Conservation (phyloP, 805 yeast genomes). For the Candida nonsorbophila region DNA sequence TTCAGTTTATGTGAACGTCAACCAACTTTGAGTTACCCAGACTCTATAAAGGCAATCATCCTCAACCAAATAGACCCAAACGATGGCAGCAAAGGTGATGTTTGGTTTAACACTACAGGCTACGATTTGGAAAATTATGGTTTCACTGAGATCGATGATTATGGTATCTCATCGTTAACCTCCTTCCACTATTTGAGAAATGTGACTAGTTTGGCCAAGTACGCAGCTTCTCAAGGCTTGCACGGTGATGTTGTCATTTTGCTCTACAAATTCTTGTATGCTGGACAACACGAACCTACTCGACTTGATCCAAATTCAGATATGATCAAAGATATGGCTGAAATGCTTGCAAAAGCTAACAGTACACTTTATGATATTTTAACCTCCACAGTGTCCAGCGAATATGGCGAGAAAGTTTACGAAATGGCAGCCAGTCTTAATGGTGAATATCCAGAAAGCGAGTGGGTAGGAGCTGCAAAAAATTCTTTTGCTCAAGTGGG, state of each 20-base stretch:
- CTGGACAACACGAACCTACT: slow-evolving; percentile 2
- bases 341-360: slow-evolving; percentile 1
- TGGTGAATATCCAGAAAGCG: too few relatives aligned
- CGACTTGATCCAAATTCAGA: slow-evolving; percentile 1
- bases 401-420: slow-evolving; percentile 1
- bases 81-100: slow-evolving; percentile 1
- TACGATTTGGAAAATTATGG: slow-evolving; percentile 1
- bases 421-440: too few relatives aligned
- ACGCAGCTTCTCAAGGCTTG: slow-evolving; percentile 1
- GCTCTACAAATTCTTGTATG: slow-evolving; percentile 3
- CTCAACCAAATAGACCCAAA: slow-evolving; percentile 1
- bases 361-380: slow-evolving; percentile 1
- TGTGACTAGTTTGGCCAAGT: slow-evolving; percentile 1
- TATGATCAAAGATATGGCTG: slow-evolving; percentile 3
- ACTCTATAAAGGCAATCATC: slow-evolving; percentile 1
- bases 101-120: slow-evolving; percentile 1
- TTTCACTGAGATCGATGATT: slow-evolving; percentile 1
- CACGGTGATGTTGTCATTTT: slow-evolving; percentile 4
- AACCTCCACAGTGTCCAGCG: slow-evolving; percentile 1
- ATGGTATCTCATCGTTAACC: slow-evolving; percentile 1
- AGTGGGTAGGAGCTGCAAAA: too few relatives aligned
- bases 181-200: slow-evolving; percentile 1
- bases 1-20: slow-evolving; percentile 1
- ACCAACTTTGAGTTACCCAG: slow-evolving; percentile 1
- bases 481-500: too few relatives aligned